Conservation (phyloP, 2,329 filamentous ascomycete genomes). For the Fusarium protoensiforme region DNA sequence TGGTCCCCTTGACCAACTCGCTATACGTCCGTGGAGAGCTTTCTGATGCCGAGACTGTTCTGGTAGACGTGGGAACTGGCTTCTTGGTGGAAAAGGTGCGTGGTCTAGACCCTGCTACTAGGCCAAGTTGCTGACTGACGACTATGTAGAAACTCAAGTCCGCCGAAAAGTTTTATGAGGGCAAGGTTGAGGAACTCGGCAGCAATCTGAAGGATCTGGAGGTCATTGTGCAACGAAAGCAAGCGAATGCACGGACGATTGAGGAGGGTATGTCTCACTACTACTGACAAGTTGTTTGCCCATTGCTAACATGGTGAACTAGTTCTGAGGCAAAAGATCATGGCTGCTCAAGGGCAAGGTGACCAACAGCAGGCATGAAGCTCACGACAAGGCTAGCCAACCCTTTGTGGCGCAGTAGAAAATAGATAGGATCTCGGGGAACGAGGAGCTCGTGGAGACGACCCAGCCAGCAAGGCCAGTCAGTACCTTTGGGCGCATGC, state of each 20-base stretch:
- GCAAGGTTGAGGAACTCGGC: conserved; percentile 64
- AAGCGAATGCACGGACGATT: conserved; percentile 83
- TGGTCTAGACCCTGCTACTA: not conserved
- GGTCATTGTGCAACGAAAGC: conserved; percentile 74
- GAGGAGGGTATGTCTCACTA: conserved; percentile 76
- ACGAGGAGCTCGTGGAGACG: not conserved
- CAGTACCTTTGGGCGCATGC: conserved; percentile 1
- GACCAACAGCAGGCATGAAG: conserved; percentile 35
- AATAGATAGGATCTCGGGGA: conserved; percentile 8
- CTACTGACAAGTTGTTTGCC: conserved; percentile 49
- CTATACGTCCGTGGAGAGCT: conserved; percentile 91
- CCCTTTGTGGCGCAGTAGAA: not conserved
- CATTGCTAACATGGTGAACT: conserved; percentile 41
- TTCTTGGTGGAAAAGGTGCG: conserved; percentile 92
- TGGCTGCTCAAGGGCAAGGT: conserved; percentile 49
- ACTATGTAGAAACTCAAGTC: conserved; percentile 60
- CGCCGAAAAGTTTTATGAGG: conserved; percentile 67
- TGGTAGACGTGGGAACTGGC: conserved; percentile 94
- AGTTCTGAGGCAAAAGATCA: conserved; percentile 58
- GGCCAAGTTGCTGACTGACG: conserved; percentile 21
- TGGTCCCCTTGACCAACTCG: conserved; percentile 95
- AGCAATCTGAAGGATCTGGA: conserved; percentile 68
- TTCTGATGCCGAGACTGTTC: conserved; percentile 77
- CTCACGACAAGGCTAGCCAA: not conserved
- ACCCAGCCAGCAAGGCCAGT: conserved; percentile 4